Conservation (phyloP, 345 rosid species). For the Clausena lansium region DNA sequence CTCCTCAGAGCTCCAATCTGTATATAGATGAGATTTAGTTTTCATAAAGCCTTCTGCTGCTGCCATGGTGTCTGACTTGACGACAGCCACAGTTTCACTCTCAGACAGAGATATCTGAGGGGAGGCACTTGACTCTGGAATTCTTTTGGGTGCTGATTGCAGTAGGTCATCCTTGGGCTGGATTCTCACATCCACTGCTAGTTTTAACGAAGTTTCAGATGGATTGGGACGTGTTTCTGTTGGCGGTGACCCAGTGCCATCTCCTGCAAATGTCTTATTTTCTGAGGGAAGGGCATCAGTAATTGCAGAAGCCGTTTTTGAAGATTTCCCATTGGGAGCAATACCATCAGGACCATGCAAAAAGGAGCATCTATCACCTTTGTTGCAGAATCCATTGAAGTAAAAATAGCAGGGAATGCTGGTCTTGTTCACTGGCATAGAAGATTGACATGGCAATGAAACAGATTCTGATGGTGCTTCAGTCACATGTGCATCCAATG, state of each 20-base stretch:
- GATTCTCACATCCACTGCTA: slow-evolving; percentile 6
- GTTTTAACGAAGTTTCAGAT: slow-evolving; percentile 17
- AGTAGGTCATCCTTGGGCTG: slow-evolving; percentile 17
- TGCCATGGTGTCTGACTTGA: slow-evolving; percentile 22
- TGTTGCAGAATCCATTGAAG: slow-evolving; percentile 46
- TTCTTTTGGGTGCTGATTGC: slow-evolving; percentile 21
- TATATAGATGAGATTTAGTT: slow-evolving; percentile 15
- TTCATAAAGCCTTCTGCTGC: slow-evolving; percentile 24
- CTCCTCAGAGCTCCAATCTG: slow-evolving; percentile 27
- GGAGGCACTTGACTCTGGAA: slow-evolving; percentile 18
- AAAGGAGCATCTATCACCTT: slow-evolving; percentile 54
- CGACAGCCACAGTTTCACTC: slow-evolving; percentile 15
- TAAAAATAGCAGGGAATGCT: slow-evolving; percentile 48
- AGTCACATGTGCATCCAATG: slow-evolving; percentile 39
- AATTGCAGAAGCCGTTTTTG: slow-evolving; percentile 13
- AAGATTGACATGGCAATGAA: slow-evolving; percentile 15
- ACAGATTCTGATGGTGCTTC: slow-evolving; percentile 26
- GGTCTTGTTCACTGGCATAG: slow-evolving; percentile 30
- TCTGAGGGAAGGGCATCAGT: slow-evolving; percentile 18
- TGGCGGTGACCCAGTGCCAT: slow-evolving; percentile 8
- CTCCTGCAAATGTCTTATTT: slow-evolving; percentile 17
- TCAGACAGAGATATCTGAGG: slow-evolving; percentile 22
- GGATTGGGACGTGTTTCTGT: slow-evolving; percentile 7
- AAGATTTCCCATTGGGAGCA: slow-evolving; percentile 20
- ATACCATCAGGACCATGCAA: slow-evolving; percentile 37